Base-by-base conservation (phyloP, 129 eudicot genomes). In the Calendula officinalis region DNA sequence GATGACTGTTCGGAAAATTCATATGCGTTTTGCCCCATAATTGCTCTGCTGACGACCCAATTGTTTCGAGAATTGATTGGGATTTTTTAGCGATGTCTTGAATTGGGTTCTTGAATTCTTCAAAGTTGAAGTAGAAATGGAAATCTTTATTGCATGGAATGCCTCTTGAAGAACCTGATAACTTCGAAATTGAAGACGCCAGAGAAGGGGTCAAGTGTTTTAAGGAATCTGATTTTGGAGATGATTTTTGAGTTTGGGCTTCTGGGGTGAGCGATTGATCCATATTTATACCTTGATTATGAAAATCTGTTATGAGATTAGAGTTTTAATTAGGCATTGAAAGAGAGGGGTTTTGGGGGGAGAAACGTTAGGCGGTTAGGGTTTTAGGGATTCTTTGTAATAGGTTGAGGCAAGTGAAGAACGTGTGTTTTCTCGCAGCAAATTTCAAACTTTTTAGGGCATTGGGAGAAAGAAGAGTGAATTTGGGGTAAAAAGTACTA, bases 131-230 rank as follows among this genome's bases (percentile, higher is more conserved):
- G 70, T 83, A 90, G 71, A 81, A 76, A 55, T 83, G 82, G 5
- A 83, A 78, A 53, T 86, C 86, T 48, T 81, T 79, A 3, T 68
- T 77, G 27, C 62, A 64, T 6, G 97, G 84, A 34, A 90, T 48
- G 50, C 57, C 74, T 42, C 84, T 69, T 5, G 95, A 79, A 37
- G 88, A 90, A 16, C 77, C 91, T 0, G 91, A 86, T 8, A 86
- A 77, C 67, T 81, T 86, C 8, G 90, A 50, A 5, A 83, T 43
- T 3, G 95, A 81, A 13, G 78, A 75, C 7, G 52, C 6, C 1
- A 68, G 17, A 46, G 48, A 17, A 44, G 69, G 53, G 44, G 7
- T 7, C 10, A 63, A 63, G 15, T 72, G 77, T 9, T 50, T 66
- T 11, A 66, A 66, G 2, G 73, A 38, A 65, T 73, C 55, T 13